Percentiles rank a stretch among this genome's conserved stretches.
Evolutionary conservation across 345 rosid genomes (phyloP).

Genomic region (Angophora floribunda): DNA sequence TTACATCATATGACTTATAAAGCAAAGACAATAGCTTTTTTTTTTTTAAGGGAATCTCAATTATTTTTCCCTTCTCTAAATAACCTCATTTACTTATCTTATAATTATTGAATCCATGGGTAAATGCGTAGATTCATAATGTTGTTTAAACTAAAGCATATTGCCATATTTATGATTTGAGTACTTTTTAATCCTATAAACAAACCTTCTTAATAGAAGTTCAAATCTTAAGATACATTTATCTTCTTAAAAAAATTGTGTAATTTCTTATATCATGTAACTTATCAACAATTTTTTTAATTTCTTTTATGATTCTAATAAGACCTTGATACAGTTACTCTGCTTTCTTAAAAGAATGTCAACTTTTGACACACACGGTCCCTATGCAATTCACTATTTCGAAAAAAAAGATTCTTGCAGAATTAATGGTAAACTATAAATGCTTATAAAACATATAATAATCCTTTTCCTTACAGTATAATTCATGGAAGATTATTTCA

Average conservation of each 20-base stretch:
- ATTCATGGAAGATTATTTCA: background rate
- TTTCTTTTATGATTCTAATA: no score
- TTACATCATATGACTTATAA: background rate
- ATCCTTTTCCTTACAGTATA: background rate
- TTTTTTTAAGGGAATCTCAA: background rate
- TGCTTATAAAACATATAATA: background rate
- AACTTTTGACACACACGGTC: background rate
- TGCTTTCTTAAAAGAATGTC: background rate
- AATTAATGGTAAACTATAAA: background rate
- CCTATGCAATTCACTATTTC: background rate
- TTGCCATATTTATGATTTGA: background rate
- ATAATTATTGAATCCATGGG: background rate
- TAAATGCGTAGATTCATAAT: background rate
- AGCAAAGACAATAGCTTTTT: background rate
- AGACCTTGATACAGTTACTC: no score
- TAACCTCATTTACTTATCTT: background rate
- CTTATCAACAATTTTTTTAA: background rate
- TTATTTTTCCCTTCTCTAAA: background rate
- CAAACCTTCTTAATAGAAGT: background rate
- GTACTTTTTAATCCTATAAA: background rate
- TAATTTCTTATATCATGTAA: background rate
- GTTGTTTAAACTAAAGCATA: no score
- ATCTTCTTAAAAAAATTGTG: background rate
- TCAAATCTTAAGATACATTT: no score
- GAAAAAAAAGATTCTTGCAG: accelerated